Evolutionary conservation across 2,329 filamentous ascomycete genomes (phyloP).

Genomic region (Diaporthe velutina): DNA sequence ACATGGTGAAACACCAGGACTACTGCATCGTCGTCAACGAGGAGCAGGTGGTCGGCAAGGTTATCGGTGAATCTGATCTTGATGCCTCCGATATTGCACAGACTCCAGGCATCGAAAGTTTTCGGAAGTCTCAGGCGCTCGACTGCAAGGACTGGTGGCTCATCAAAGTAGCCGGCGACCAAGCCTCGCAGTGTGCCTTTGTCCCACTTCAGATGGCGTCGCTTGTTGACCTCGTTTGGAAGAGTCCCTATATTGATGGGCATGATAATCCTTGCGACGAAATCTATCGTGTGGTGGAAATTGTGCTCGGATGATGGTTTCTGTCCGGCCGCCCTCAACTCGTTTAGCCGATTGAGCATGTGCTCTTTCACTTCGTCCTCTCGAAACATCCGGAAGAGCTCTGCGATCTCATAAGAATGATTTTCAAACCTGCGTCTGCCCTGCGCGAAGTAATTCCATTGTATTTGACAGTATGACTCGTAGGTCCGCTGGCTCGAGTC

Average conservation of each 20-base stretch:
- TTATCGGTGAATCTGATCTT: slow-evolving; percentile 53
- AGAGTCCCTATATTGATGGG: not conserved
- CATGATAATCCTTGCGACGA: not conserved
- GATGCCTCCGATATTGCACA: slow-evolving; percentile 52
- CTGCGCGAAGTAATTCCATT: not conserved
- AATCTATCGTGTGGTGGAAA: not conserved
- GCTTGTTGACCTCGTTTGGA: not conserved
- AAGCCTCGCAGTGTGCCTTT: not conserved
- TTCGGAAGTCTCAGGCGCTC: slow-evolving; percentile 40
- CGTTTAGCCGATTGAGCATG: not conserved
- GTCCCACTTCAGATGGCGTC: not conserved
- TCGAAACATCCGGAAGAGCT: not conserved
- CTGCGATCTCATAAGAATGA: not conserved
- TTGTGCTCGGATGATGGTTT: not conserved
- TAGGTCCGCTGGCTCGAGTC: not conserved
- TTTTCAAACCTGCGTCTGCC: not conserved
- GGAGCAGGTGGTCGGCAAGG: slow-evolving; percentile 54
- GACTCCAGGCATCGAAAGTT: slow-evolving; percentile 43
- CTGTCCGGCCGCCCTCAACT: not conserved
- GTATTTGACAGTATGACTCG: not conserved
- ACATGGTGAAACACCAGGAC: slow-evolving; percentile 56
- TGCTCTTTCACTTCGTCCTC: not conserved
- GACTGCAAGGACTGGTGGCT: not conserved
- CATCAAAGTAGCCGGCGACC: not conserved
- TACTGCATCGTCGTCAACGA: slow-evolving; percentile 52